A percentile compares a stretch with the other conserved stretches of the same genome.
phyloP scores from a whole-genome alignment of 2,329 filamentous ascomycete species.

The Sclerotinia trifoliorum region DNA sequence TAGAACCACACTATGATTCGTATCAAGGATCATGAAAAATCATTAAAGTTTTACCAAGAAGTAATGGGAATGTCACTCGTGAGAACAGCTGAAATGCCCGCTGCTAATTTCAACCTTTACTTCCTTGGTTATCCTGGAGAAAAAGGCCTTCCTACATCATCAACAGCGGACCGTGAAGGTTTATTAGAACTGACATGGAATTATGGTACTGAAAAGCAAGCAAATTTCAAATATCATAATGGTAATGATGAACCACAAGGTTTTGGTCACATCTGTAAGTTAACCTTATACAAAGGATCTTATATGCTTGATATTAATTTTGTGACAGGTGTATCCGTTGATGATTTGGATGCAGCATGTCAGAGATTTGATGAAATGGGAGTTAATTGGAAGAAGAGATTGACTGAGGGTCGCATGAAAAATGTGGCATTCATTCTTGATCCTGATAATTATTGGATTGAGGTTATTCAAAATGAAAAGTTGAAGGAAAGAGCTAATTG shows the following conservation, averaged over 20 bases:
- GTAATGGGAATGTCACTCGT: conserved; percentile 84
- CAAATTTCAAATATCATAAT: conserved; percentile 81
- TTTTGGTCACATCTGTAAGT: conserved; percentile 86
- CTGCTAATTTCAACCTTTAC: conserved; percentile 82
- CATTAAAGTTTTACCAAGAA: conserved; percentile 79
- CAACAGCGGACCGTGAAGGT: conserved; percentile 71
- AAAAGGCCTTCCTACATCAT: conserved; percentile 52
- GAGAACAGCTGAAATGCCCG: conserved; percentile 67
- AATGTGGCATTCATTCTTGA: conserved; percentile 90
- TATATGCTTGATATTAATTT: conserved; percentile 3
- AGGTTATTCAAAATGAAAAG: conserved; percentile 75
- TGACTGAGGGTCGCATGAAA: conserved; percentile 91
- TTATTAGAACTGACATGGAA: conserved; percentile 89
- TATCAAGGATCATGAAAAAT: conserved; percentile 76
- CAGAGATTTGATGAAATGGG: conserved; percentile 77
- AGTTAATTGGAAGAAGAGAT: conserved; percentile 90
- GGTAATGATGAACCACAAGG: conserved; percentile 91
- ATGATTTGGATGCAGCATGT: conserved; percentile 86
- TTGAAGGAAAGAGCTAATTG: conserved; percentile 46
- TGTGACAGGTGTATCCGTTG: conserved; percentile 69
- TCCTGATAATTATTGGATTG: conserved; percentile 81
- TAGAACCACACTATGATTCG: conserved; percentile 93
- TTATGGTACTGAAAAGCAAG: conserved; percentile 80
- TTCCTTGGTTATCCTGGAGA: conserved; percentile 77
- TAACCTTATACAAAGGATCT: not conserved